Evolutionary conservation across 2,329 filamentous ascomycete genomes (phyloP).

Genomic region (Xylariales sp.): DNA sequence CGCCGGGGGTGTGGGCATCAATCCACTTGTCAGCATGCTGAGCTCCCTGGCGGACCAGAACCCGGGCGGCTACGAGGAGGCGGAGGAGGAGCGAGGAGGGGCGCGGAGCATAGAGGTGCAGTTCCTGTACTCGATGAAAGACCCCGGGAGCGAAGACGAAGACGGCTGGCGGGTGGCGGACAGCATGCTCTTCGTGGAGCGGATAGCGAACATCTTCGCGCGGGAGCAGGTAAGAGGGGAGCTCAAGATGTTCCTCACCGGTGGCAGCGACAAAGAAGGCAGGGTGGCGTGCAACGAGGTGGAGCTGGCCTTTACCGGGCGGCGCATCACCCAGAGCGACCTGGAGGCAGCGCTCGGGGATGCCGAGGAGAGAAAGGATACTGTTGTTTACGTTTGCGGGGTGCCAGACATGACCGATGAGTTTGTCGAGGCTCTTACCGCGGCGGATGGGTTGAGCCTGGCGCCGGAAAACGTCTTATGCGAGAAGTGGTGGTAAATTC

Average conservation of each 20-base stretch:
- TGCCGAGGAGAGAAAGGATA: slow-evolving; percentile 28
- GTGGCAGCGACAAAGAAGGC: slow-evolving; percentile 9
- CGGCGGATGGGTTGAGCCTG: slow-evolving; percentile 30
- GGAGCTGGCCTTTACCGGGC: slow-evolving; percentile 24
- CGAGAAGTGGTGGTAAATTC: slow-evolving; percentile 62
- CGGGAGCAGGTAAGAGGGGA: slow-evolving; percentile 31
- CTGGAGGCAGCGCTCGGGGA: slow-evolving; percentile 33
- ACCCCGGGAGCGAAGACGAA: slow-evolving; percentile 15
- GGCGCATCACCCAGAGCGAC: slow-evolving; percentile 40
- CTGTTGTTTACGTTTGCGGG: slow-evolving; percentile 64
- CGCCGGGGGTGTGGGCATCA: slow-evolving; percentile 79
- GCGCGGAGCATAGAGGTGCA: slow-evolving; percentile 36
- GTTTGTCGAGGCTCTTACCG: slow-evolving; percentile 46
- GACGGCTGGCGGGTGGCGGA: slow-evolving; percentile 19
- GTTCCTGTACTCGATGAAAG: slow-evolving; percentile 58
- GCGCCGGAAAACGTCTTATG: slow-evolving; percentile 44
- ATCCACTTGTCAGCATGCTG: slow-evolving; percentile 74
- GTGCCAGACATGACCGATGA: slow-evolving; percentile 66
- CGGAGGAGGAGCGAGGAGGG: slow-evolving; percentile 16
- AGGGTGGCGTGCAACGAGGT: slow-evolving; percentile 13
- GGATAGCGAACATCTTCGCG: slow-evolving; percentile 38
- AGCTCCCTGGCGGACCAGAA: slow-evolving; percentile 50
- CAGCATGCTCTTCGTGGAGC: slow-evolving; percentile 46
- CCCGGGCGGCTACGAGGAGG: too few species aligned
- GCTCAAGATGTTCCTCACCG: slow-evolving; percentile 45